Conservation (phyloP, 371 early-diverging fungal genomes). For the Mortierella sp. region DNA sequence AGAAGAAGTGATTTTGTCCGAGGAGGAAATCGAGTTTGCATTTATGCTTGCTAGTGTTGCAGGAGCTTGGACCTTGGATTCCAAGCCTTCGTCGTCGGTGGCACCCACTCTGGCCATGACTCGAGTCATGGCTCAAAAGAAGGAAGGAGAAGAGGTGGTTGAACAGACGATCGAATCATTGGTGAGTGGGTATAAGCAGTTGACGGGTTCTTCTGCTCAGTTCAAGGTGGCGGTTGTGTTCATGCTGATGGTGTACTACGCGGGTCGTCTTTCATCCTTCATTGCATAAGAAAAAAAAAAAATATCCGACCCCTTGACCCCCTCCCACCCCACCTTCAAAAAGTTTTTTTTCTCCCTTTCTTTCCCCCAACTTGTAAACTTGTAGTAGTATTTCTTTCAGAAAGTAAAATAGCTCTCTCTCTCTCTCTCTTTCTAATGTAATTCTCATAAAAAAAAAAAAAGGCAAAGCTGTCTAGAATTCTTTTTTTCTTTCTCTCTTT, state of each 20-base stretch:
- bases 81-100: conserved; percentile 4
- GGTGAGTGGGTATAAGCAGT: conserved; percentile 16
- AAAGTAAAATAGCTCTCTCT: too few relatives aligned
- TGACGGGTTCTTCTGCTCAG: conserved; percentile 14
- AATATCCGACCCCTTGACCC: not conserved
- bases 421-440: not conserved
- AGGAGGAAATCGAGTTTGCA: conserved; percentile 24
- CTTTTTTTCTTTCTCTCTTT: too few relatives aligned
- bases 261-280: conserved; percentile 33
- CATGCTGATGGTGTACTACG: conserved; percentile 42
- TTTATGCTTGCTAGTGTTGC: conserved; percentile 14
- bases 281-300: conserved; percentile 4
- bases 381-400: too few relatives aligned
- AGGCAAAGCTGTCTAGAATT: too few relatives aligned
- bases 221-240: conserved; percentile 39
- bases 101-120: not conserved
- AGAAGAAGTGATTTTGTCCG: conserved; percentile 20
- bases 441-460: too few relatives aligned
- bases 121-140: too few relatives aligned
- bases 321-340: too few relatives aligned
- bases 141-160: not conserved
- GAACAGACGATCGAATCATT: conserved; percentile 6
- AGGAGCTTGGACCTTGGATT: conserved; percentile 18
- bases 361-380: too few relatives aligned
- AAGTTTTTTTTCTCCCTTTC: too few relatives aligned